Conservation (phyloP, 225 moss, liverwort and hornwort genomes). For the Physcomitrium patens region DNA sequence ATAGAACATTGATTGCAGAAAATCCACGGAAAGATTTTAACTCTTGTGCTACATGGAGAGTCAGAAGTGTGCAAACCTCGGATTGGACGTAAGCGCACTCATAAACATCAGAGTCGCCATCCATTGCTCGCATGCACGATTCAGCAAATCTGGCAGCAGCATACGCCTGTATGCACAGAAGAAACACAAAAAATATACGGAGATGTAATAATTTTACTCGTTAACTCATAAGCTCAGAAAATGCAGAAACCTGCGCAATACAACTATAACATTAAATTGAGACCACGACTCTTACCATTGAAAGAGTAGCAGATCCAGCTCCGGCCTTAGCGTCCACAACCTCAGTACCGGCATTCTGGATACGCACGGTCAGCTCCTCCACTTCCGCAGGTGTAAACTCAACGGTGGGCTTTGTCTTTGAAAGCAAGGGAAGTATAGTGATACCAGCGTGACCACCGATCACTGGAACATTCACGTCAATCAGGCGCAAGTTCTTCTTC, state of each 20-base stretch:
- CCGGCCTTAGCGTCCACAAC: constrained; percentile 93
- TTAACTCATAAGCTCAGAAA: too few species aligned
- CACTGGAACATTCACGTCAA: constrained; percentile 78
- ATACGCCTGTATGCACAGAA: constrained; percentile 56
- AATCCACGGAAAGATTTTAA: not conserved
- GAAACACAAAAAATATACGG: not conserved
- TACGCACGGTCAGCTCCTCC: constrained; percentile 72
- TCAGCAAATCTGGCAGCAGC: constrained; percentile 90
- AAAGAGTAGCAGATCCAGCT: constrained; percentile 83
- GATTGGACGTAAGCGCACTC: constrained; percentile 82
- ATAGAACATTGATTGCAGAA: not conserved
- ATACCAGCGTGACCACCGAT: constrained; percentile 85
- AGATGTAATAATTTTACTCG: too few species aligned
- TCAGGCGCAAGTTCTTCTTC: constrained; percentile 54
- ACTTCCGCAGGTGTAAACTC: constrained; percentile 71
- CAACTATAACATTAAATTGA: not conserved
- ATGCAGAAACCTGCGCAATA: too few species aligned
- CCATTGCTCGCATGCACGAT: constrained; percentile 68
- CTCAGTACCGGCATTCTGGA: constrained; percentile 88
- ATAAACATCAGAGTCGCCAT: constrained; percentile 65
- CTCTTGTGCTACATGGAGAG: not conserved
- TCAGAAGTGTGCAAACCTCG: constrained; percentile 46
- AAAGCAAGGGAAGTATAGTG: constrained; percentile 82
- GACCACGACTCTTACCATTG: constrained; percentile 55
- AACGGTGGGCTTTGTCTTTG: constrained; percentile 57